Evolutionary conservation across 257 asterid genomes (phyloP).

Genomic region (Solanum arcanum): DNA sequence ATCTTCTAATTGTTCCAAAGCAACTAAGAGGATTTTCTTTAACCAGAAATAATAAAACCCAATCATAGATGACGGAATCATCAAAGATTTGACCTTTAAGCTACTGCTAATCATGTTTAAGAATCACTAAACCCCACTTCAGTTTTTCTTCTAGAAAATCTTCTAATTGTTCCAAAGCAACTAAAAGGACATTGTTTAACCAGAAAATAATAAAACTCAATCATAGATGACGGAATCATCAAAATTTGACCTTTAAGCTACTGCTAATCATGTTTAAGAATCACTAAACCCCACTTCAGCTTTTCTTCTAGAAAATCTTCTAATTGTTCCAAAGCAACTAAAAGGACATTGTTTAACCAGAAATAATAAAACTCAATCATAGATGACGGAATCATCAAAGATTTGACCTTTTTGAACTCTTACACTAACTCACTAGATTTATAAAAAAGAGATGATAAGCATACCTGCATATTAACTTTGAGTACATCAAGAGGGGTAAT

Average conservation of each 20-base stretch:
- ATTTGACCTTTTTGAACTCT: neutral
- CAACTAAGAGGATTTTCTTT: neutral
- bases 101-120: too few species aligned
- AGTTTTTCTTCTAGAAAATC: neutral
- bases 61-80: neutral
- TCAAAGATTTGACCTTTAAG: neutral
- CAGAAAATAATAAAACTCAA: neutral
- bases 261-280: neutral
- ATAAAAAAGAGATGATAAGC: neutral
- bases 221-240: neutral
- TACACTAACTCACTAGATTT: neutral
- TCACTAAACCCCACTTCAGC: neutral
- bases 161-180: neutral
- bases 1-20: neutral
- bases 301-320: neutral
- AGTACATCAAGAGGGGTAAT: slow-evolving; percentile 38
- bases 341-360: neutral
- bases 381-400: neutral
- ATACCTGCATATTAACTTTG: slow-evolving; percentile 43
- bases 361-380: neutral
- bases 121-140: neutral
- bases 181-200: neutral
- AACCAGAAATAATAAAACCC: neutral
- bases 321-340: neutral
- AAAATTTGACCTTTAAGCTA: neutral